Percentiles rank a stretch among this genome's conserved stretches.
Evolutionary conservation across 1,284 basidiomycete species (phyloP).

Genomic region (Rhodotorula sp.): DNA sequence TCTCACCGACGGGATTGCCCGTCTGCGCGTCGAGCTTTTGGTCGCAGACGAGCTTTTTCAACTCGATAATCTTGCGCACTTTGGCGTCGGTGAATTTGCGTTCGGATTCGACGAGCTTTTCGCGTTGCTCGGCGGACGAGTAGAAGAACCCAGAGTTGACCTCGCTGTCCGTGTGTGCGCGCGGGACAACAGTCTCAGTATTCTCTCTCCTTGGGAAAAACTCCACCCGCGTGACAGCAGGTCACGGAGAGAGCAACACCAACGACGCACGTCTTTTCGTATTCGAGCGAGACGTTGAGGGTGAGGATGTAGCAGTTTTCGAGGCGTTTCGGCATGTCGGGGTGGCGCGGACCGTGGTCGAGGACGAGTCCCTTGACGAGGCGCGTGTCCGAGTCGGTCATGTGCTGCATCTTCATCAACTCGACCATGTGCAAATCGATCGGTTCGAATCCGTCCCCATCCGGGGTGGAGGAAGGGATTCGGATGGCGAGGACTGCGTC

Average conservation of each 20-base stretch:
- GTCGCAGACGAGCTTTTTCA: slow-evolving; percentile 96
- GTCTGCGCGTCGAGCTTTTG: slow-evolving; percentile 73
- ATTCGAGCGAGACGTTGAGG: slow-evolving; percentile 96
- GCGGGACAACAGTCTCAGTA: slow-evolving; percentile 19
- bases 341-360: slow-evolving; percentile 90
- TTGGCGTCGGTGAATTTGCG: slow-evolving; percentile 91
- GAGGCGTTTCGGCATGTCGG: slow-evolving; percentile 98
- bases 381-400: slow-evolving; percentile 96
- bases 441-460: slow-evolving; percentile 57
- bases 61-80: slow-evolving; percentile 92
- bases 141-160: slow-evolving; percentile 99
- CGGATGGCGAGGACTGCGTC: slow-evolving; percentile 92
- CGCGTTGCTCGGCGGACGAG: slow-evolving; percentile 95
- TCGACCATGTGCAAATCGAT: slow-evolving; percentile 99
- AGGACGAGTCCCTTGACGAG: slow-evolving; percentile 92
- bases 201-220: neutral
- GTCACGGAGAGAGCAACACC: neutral
- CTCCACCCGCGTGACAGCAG: no score
- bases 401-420: slow-evolving; percentile 99
- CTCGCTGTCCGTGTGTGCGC: slow-evolving; percentile 63
- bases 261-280: slow-evolving; percentile 90
- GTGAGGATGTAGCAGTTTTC: slow-evolving; percentile 96
- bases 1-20: slow-evolving; percentile 55
- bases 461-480: slow-evolving; percentile 53
- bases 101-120: slow-evolving; percentile 98